phyloP scores from a whole-genome alignment of 2,329 filamentous ascomycete species.

The Chaetomium strumarium region DNA sequence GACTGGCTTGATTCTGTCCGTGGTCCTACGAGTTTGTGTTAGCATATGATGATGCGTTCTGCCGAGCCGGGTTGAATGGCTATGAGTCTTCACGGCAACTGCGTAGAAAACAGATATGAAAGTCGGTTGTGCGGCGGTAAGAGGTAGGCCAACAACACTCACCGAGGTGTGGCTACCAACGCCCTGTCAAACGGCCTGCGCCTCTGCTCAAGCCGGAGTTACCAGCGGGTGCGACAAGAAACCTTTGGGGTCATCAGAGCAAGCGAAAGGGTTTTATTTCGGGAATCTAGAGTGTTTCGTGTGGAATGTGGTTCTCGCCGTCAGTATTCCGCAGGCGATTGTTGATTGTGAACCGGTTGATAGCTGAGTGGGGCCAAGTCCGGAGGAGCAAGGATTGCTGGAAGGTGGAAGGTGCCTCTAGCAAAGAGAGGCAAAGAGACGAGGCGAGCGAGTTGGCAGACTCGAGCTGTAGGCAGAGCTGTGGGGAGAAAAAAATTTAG shows the following conservation, averaged over 20 bases:
- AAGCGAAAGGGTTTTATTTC: not conserved
- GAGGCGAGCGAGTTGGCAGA: not conserved
- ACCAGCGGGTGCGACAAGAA: not conserved
- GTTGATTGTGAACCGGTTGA: not conserved
- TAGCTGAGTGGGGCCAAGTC: not conserved
- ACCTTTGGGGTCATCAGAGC: not conserved
- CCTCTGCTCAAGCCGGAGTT: slow-evolving; percentile 1
- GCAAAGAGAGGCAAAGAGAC: not conserved
- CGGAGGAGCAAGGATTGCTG: not conserved
- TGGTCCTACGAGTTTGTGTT: not conserved
- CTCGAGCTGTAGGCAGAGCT: too few relatives aligned
- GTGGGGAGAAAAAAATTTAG: too few relatives aligned
- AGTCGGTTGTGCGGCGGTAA: not conserved
- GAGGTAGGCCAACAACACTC: not conserved
- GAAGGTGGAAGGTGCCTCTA: not conserved
- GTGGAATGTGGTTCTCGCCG: not conserved
- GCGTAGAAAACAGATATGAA: not conserved
- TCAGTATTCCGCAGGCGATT: not conserved
- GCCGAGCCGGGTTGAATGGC: too few relatives aligned
- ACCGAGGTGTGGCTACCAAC: slow-evolving; percentile 10
- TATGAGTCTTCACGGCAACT: not conserved
- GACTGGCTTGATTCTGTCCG: not conserved
- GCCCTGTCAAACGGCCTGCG: slow-evolving; percentile 1
- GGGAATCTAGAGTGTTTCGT: not conserved
- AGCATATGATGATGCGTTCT: not conserved